Evolutionary conservation across 2,329 filamentous ascomycete genomes (phyloP).

Genomic region (Coleophoma cylindrospora): DNA sequence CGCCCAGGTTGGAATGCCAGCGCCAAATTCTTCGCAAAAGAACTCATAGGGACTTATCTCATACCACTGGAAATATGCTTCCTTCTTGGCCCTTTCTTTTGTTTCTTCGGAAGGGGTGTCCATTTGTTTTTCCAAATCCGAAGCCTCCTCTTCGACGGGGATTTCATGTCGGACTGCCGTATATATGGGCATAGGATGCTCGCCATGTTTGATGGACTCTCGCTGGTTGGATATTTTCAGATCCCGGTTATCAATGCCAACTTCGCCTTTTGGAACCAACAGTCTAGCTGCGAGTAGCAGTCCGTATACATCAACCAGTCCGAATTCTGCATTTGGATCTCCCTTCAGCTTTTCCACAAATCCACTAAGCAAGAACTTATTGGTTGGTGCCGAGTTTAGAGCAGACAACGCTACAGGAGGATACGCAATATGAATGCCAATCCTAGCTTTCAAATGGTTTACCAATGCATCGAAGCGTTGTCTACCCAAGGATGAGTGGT

Average conservation of each 20-base stretch:
- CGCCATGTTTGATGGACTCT: conserved; percentile 68
- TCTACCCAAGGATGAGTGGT: conserved; percentile 71
- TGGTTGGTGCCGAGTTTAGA: conserved; percentile 84
- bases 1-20: conserved; percentile 93
- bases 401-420: conserved; percentile 78
- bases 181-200: conserved; percentile 88
- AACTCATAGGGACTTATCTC: conserved; percentile 94
- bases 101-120: conserved; percentile 37
- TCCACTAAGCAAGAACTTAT: conserved; percentile 83
- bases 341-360: conserved; percentile 89
- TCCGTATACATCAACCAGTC: conserved; percentile 90
- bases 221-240: conserved; percentile 90
- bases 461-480: conserved; percentile 66
- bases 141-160: conserved; percentile 51
- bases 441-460: conserved; percentile 78
- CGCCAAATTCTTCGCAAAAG: conserved; percentile 86
- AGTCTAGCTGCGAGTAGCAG: conserved; percentile 78
- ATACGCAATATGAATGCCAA: conserved; percentile 88
- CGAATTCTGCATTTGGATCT: conserved; percentile 74
- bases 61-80: conserved; percentile 97
- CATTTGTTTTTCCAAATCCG: conserved; percentile 29
- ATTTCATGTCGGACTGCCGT: conserved; percentile 96
- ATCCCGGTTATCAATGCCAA: conserved; percentile 70
- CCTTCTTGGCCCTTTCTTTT: conserved; percentile 48
- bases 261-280: conserved; percentile 79